These are phyloP conservation scores for Aspergillus tubingensis DNA, from an alignment of 2,329 filamentous ascomycete genomes.

Conservation along the genomic window DNA sequence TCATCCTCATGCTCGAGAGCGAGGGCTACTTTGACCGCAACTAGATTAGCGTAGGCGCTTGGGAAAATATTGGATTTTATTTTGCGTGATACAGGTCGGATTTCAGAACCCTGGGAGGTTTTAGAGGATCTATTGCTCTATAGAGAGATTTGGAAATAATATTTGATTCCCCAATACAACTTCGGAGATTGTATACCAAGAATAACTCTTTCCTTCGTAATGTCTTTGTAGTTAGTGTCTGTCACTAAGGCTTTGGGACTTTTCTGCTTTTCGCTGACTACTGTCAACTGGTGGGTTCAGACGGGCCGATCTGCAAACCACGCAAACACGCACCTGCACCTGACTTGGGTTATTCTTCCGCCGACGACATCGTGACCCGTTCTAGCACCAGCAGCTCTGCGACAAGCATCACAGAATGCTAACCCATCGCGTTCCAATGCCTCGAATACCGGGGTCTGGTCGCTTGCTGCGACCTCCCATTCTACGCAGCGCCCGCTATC, in stretches of 20 bases:
- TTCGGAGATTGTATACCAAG: slow-evolving; percentile 6
- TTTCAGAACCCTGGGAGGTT: slow-evolving; percentile 17
- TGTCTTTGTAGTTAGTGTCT: no score
- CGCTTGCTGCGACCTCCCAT: slow-evolving; percentile 42
- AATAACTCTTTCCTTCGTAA: neutral
- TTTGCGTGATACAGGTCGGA: slow-evolving; percentile 19
- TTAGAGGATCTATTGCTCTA: slow-evolving; percentile 16
- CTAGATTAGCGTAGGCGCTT: slow-evolving; percentile 22
- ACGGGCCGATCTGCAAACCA: neutral
- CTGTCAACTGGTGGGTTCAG: neutral
- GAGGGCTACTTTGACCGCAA: slow-evolving; percentile 77
- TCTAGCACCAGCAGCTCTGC: neutral
- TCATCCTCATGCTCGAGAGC: slow-evolving; percentile 87
- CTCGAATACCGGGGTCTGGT: slow-evolving; percentile 44
- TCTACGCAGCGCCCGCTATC: slow-evolving; percentile 17
- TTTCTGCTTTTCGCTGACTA: no score
- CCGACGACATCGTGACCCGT: neutral
- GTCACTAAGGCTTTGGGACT: no score
- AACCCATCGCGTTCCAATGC: slow-evolving; percentile 34
- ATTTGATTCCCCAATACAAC: slow-evolving; percentile 25
- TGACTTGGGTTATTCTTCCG: neutral
- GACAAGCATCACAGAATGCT: slow-evolving; percentile 31
- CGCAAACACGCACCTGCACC: slow-evolving; percentile 7
- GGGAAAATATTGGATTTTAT: slow-evolving; percentile 16
- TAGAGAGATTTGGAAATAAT: slow-evolving; percentile 21